Base-by-base conservation (phyloP, 108 stramenopile species). In the Epithemia pelagica region DNA sequence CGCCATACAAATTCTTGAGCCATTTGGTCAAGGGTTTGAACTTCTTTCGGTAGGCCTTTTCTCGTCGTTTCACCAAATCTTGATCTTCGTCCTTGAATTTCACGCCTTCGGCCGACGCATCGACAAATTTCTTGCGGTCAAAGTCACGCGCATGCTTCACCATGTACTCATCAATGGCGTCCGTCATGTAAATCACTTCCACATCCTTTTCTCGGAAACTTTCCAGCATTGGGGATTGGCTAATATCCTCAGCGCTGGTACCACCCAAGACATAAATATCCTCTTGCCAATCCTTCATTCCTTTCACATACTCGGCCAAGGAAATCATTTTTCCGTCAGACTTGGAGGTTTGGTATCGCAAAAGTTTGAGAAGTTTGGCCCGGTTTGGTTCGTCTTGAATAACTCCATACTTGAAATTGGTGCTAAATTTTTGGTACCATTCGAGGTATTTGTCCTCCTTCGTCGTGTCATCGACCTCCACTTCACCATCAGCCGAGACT, bases 231-330 rank as follows among this genome's bases (percentile, higher is more conserved):
- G 95, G 96, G 22, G 91, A 93, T 67, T 92, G 78, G 64, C 90
- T 74, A 25, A 97, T 74, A 28, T 82, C 76, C 65, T 93, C 95
- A 52, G 86, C 79, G 62, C 72, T 74, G 65, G 92, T 87, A 37
- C 96, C 99, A 2, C 96, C 95, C 65, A 97, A 73, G 73, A 85
- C 91, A 82, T 92, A 99, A 62, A 99, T 99, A 53, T 95, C 86
- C 67, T 96, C 90, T 74, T 99, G 99, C 97, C 97, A 99, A 2
- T 98, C 97, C 77, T 95, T 94, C 96, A 97, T 98, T 71, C 86
- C 80, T 26, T 72, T 82, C 15, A 98, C 82, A 80, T 99, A 99
- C 51, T 89, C 81, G 61, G 95, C 90, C 56, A 99, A 70, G 58
- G 87, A 91, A 21, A 75, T 70, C 68, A 75, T 89, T 52, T 89